phyloP scores from a whole-genome alignment of 2,329 filamentous ascomycete species.

The Diaporthe humulicola region DNA sequence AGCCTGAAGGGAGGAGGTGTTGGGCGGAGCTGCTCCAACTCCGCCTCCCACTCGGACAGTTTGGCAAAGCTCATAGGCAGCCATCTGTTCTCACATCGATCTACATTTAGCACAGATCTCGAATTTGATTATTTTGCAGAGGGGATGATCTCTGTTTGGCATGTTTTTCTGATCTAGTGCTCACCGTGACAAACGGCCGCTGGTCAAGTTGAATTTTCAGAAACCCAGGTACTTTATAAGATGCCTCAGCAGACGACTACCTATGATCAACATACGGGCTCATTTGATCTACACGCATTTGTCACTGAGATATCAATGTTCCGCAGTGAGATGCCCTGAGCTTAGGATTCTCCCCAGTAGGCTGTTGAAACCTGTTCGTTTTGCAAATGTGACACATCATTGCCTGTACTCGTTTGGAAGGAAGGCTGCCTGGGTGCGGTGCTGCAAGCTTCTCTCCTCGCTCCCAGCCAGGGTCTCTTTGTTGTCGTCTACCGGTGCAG shows the following conservation, averaged over 20 bases:
- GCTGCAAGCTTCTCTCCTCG: not conserved
- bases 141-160: too few relatives aligned
- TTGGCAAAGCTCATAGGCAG: not conserved
- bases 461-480: not conserved
- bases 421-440: not conserved
- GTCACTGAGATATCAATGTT: not conserved
- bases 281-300: not conserved
- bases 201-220: too few relatives aligned
- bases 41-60: not conserved
- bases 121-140: not conserved
- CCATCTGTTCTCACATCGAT: too few relatives aligned
- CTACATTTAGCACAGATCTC: not conserved
- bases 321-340: not conserved
- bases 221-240: too few relatives aligned
- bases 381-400: not conserved
- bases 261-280: not conserved
- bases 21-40: not conserved
- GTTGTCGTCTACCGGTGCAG: not conserved
- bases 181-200: not conserved
- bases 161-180: not conserved
- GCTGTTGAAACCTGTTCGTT: too few relatives aligned
- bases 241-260: not conserved
- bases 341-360: not conserved
- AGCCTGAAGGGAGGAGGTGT: not conserved
- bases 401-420: not conserved